Base-by-base conservation (phyloP, 2,329 filamentous ascomycete species). In the Pseudocercospora cruenta region DNA sequence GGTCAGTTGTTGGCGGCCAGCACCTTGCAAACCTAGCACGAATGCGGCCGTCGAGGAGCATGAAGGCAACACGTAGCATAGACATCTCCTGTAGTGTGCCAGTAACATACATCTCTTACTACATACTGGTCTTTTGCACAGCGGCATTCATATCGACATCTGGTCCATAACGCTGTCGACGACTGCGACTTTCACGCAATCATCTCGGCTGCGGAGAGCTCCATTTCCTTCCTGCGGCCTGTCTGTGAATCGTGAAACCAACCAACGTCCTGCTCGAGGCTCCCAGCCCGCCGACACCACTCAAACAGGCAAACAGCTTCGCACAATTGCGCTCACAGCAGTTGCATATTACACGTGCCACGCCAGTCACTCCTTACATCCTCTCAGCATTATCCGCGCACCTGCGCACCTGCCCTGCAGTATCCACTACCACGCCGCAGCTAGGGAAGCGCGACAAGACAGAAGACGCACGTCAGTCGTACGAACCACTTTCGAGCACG, bases 401-500 rank as follows among this genome's bases (percentile, higher is more conserved):
- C 61, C 36, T 43, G 22, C 49, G 21, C 51, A 43, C 51, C 26
- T 39, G 49, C 51, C 47, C 36, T 43, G 31, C 45, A 45, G 58
- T 57, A 19, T 65, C 51, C 36, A 58, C 58, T 21, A 16, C 58
- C 49, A 28, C 57, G 62, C 33, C 61, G 61, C 53, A 58, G 61
- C 63, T 61, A 61, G 58, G 63, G 58, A 65, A 62, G 59, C 59
- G 63, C 63, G 58, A 65, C 43, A 61, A 61, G 47, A 61, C 49
- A 51, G 43, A 58, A 53, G 24, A 65, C 60, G 60, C 63, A 65
- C 31, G 39, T 54, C 60, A 63, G 69, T 70, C 39, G 58, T 63
- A 69, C 68, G 68, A 64, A 70, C 68, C 68, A 65, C 31, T 47
- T 57, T 67, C 55, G 53, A 19, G 60, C 51, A 70, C 66, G 68